These are phyloP conservation scores for Penicillium janthinellum DNA, from an alignment of 2,329 filamentous ascomycete species.

Conservation along the genomic window DNA sequence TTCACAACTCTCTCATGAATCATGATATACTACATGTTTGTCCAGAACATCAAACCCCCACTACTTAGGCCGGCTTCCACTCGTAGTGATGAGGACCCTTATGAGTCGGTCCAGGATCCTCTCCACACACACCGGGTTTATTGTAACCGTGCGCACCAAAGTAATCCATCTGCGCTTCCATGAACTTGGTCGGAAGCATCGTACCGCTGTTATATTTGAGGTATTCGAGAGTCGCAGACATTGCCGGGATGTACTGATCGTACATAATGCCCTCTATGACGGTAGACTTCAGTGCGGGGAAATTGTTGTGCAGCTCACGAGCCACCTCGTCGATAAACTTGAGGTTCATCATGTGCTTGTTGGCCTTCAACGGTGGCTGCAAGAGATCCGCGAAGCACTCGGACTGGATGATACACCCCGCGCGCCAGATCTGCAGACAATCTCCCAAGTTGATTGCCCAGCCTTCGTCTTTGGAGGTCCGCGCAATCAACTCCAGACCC, in stretches of 20 bases:
- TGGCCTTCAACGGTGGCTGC: slow-evolving; percentile 32
- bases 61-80: slow-evolving; percentile 51
- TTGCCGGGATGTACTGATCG: slow-evolving; percentile 62
- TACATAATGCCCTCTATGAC: slow-evolving; percentile 57
- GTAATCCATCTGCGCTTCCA: slow-evolving; percentile 71
- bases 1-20: not conserved
- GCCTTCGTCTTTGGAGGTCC: slow-evolving; percentile 58
- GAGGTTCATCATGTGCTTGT: slow-evolving; percentile 37
- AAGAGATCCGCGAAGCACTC: slow-evolving; percentile 66
- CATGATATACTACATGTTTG: not conserved
- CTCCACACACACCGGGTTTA: slow-evolving; percentile 50
- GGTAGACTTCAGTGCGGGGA: slow-evolving; percentile 57
- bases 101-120: slow-evolving; percentile 53
- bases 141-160: slow-evolving; percentile 71
- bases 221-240: slow-evolving; percentile 67
- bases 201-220: slow-evolving; percentile 64
- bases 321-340: slow-evolving; percentile 52
- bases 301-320: slow-evolving; percentile 55
- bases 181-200: slow-evolving; percentile 66
- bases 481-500: slow-evolving; percentile 65
- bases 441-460: slow-evolving; percentile 55
- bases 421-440: slow-evolving; percentile 63
- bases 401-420: slow-evolving; percentile 70
- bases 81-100: slow-evolving; percentile 66
- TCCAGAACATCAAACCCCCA: not conserved